phyloP scores from a whole-genome alignment of 2,329 filamentous ascomycete species.

The Pseudocercospora musae region DNA sequence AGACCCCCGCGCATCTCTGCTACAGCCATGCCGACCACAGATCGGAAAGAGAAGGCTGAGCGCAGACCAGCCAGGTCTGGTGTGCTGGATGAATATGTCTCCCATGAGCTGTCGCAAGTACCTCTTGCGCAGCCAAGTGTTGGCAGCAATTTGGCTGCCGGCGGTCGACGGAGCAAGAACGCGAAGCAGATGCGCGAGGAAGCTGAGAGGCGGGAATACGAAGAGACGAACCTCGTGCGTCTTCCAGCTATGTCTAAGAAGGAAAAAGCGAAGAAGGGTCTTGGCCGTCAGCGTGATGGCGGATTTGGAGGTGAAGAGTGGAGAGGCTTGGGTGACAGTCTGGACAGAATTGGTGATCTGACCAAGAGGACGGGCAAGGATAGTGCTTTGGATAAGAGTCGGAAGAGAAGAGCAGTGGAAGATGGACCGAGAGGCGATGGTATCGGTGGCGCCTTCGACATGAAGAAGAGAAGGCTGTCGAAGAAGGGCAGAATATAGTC shows the following conservation, averaged over 20 bases:
- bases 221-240: slow-evolving; percentile 88
- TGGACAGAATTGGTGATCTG: slow-evolving; percentile 80
- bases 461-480: slow-evolving; percentile 56
- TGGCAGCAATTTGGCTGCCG: slow-evolving; percentile 75
- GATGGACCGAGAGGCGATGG: slow-evolving; percentile 67
- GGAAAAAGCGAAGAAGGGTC: slow-evolving; percentile 63
- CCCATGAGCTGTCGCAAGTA: slow-evolving; percentile 74
- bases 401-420: slow-evolving; percentile 72
- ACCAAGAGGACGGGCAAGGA: slow-evolving; percentile 66
- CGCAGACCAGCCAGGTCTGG: slow-evolving; percentile 68
- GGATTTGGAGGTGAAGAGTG: slow-evolving; percentile 93
- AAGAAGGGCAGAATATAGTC: slow-evolving; percentile 40
- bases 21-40: slow-evolving; percentile 63
- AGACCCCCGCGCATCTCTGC: slow-evolving; percentile 84
- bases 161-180: slow-evolving; percentile 76
- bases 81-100: slow-evolving; percentile 89
- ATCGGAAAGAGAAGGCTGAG: slow-evolving; percentile 58
- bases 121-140: slow-evolving; percentile 86
- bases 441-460: slow-evolving; percentile 72
- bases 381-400: slow-evolving; percentile 72
- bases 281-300: slow-evolving; percentile 42
- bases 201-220: slow-evolving; percentile 76
- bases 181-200: slow-evolving; percentile 73
- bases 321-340: slow-evolving; percentile 77
- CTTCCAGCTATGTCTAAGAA: slow-evolving; percentile 86